phyloP scores from a whole-genome alignment of 306 rosid genomes.

The Inga oerstediana region DNA sequence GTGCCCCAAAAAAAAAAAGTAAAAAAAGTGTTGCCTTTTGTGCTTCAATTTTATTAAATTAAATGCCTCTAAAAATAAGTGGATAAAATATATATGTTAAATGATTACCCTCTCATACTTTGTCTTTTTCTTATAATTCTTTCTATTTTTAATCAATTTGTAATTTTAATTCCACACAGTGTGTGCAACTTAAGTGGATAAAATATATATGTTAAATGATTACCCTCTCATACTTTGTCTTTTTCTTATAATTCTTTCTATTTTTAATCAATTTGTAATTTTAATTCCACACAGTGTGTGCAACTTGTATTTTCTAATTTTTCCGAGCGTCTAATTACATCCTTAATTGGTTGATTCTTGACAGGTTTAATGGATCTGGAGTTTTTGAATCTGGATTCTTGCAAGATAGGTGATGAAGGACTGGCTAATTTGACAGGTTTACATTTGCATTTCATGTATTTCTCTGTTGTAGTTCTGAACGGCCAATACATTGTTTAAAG shows the following conservation, averaged over 20 bases:
- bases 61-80: background rate
- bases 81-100: background rate
- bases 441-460: slow-evolving; percentile 6
- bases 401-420: slow-evolving; percentile 79
- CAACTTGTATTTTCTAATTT: slow-evolving; percentile 25
- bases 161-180: background rate
- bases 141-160: background rate
- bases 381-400: slow-evolving; percentile 92
- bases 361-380: slow-evolving; percentile 79
- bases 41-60: background rate
- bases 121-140: background rate
- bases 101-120: background rate
- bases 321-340: slow-evolving; percentile 6
- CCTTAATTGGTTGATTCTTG: slow-evolving; percentile 28
- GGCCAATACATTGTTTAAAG: slow-evolving; percentile 14
- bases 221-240: background rate
- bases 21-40: background rate
- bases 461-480: slow-evolving; percentile 14
- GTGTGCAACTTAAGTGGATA: slow-evolving; percentile 6
- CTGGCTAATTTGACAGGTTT: slow-evolving; percentile 82
- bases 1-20: background rate
- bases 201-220: background rate
- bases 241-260: background rate
- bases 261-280: background rate
- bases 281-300: background rate